Base-by-base conservation (phyloP, 73 alveolate species). In the Stentor roeselii region DNA sequence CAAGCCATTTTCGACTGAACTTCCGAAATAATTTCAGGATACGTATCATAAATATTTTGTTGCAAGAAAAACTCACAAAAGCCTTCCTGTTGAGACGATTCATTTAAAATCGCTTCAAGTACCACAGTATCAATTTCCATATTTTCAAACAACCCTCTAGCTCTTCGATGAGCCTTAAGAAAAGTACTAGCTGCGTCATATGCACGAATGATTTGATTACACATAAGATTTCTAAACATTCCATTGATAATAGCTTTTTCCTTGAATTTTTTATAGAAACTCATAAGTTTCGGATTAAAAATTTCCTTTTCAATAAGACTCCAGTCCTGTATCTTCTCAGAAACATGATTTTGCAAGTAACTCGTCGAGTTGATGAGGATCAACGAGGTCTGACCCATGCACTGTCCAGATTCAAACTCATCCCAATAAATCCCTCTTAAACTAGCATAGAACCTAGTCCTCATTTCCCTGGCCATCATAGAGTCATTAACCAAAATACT, bases 401-500 rank as follows among this genome's bases (percentile, higher is more conserved):
- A 86, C 39, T 80, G 78, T 2, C 91, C 87, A 30, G 74, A 60
- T 60, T 86, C 91, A 60, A 80, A 86, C 78, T 50, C 84, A 37
- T 86, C 75, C 91, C 91, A 86, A 41, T 86, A 86, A 31, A 86
- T 42, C 41, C 91, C 91, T 80, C 61, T 86, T 6, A 86, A 59
- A 0, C 78, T 80, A 60, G 77, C 59, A 15, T 75, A 42, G 78
- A 78, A 86, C 39, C 91, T 42, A 32, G 75, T 85, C 38, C 86
- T 38, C 21, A 85, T 83, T 60, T 86, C 91, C 15, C 35, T n/a
- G 42, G 61, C 35, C 3, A 86, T 84, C 42, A 78, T 87, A 1
- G 39, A 82, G 3, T 11, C 58, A 39, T 67, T 42, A 39, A 78
- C 60, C 41, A 42, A 59, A 27, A 30, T 3, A 30, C 59, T 37